Evolutionary conservation across 1,139 yeast genomes (phyloP), one percentile per base, ranked within the genome.

Genomic region (Tardiomyces digboiensis): DNA sequence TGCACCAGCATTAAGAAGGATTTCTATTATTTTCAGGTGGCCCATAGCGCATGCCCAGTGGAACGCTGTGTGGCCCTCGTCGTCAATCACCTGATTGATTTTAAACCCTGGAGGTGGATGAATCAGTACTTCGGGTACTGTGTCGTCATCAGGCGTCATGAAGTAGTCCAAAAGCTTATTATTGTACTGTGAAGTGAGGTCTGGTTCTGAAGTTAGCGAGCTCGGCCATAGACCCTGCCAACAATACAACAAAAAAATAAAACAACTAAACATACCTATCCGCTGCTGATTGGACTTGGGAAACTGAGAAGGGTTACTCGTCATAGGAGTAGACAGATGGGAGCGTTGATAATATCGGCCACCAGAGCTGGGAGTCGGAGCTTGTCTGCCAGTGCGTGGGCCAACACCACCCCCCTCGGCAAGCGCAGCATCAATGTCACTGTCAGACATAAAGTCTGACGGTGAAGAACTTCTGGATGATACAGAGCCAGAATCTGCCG

Each of bases 11-110:
- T 77, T 75, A 19, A 88, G 62, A 21, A 91, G 65, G 19, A 86
- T 67, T 52, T 82, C 85, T 43, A 88, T 78, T 60, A 89, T 74
- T 39, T 76, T 76, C 44, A 79, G 66, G 53, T 84, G 81, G 7
- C 96, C 97, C 71, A 91, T 82, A 0, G 97, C 88, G 10, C 95
- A 79, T 0, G 97, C 96, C 98, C 98, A 91, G 61, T 91, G 97
- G 52, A 91, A 74, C 1, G 97, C 88, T 0, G 97, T 85, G 56
- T 91, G 97, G 0, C 97, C 97, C 62, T 91, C 97, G 53, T 86
- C 94, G 58, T 91, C 98, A 39, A 91, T 86, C 5, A 89, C 78
- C 50, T 79, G 89, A 64, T 89, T 86, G 50, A 88, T 79, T 55
- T 87, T 82, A 55, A 87, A 83, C 53, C 86, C 87, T 19, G 72